Conservation (phyloP, 78 protist species). For the Bodo saltans region DNA sequence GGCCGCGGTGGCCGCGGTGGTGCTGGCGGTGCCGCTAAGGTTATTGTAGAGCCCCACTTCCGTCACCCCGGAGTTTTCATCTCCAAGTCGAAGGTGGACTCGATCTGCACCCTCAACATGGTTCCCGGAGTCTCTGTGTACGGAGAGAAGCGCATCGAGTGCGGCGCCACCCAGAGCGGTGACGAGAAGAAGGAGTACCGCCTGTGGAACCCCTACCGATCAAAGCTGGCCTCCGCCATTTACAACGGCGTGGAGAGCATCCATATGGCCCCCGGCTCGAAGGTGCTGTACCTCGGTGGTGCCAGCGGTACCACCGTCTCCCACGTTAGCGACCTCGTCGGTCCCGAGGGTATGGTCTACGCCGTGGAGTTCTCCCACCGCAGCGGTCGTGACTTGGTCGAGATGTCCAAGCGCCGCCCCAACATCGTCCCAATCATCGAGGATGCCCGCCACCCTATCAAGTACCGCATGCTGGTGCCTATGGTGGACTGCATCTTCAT, state of each 20-base stretch:
- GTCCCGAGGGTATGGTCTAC: conserved; percentile 91
- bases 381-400: conserved; percentile 97
- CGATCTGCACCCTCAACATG: conserved; percentile 81
- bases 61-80: conserved; percentile 79
- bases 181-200: conserved; percentile 96
- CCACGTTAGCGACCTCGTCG: conserved; percentile 97
- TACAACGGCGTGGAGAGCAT: conserved; percentile 92
- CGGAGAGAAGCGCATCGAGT: conserved; percentile 95
- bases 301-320: conserved; percentile 99
- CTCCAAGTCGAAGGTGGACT: conserved; percentile 89
- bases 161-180: not conserved
- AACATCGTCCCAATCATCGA: conserved; percentile 99
- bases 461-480: conserved; percentile 96
- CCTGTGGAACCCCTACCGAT: conserved; percentile 99
- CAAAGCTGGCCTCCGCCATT: conserved; percentile 98
- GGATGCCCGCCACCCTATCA: conserved; percentile 98
- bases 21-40: conserved; percentile 75
- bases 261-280: conserved; percentile 92
- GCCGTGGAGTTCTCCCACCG: conserved; percentile 99
- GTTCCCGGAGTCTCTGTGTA: conserved; percentile 97
- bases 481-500: conserved; percentile 98
- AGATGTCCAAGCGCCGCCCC: conserved; percentile 95
- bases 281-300: conserved; percentile 98
- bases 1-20: conserved; percentile 45
- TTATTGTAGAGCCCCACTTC: conserved; percentile 81